These are phyloP conservation scores for Deakozyma indianensis DNA, from an alignment of 805 yeast species.

Conservation along the genomic window DNA sequence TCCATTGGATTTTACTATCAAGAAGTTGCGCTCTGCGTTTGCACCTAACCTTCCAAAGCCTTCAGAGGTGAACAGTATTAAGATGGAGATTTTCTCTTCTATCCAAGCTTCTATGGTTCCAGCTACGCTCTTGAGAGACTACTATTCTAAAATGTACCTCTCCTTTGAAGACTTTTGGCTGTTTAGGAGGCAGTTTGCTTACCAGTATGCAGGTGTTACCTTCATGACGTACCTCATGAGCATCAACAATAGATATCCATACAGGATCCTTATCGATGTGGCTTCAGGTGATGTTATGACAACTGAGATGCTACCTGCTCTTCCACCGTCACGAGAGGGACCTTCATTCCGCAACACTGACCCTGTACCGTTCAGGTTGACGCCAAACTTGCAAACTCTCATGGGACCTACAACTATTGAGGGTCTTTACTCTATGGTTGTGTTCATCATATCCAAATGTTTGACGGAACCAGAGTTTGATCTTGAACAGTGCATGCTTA, in stretches of 20 bases:
- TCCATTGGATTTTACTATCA: conserved; percentile 74
- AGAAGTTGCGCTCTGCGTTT: conserved; percentile 79
- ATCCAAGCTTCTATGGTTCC: conserved; percentile 84
- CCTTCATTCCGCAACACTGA: conserved; percentile 88
- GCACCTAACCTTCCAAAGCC: conserved; percentile 92
- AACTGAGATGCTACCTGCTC: conserved; percentile 77
- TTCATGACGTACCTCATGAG: conserved; percentile 92
- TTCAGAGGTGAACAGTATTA: conserved; percentile 61
- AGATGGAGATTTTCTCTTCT: conserved; percentile 82
- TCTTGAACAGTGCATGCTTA: conserved; percentile 77
- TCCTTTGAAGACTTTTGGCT: conserved; percentile 93
- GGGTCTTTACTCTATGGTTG: conserved; percentile 75
- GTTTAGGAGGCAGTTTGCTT: conserved; percentile 86
- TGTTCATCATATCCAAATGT: conserved; percentile 76
- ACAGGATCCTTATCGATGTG: conserved; percentile 71
- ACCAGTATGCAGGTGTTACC: conserved; percentile 86
- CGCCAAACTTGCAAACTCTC: conserved; percentile 87
- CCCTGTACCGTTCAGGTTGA: conserved; percentile 87
- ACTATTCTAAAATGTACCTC: conserved; percentile 54
- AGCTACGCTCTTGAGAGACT: conserved; percentile 62
- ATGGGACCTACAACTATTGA: conserved; percentile 92
- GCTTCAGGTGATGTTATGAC: conserved; percentile 86
- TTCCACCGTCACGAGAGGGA: conserved; percentile 34
- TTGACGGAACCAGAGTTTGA: conserved; percentile 86
- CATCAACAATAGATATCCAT: conserved; percentile 85